Evolutionary conservation across 2,329 filamentous ascomycete species (phyloP).

Genomic region (Xylaria sp.): DNA sequence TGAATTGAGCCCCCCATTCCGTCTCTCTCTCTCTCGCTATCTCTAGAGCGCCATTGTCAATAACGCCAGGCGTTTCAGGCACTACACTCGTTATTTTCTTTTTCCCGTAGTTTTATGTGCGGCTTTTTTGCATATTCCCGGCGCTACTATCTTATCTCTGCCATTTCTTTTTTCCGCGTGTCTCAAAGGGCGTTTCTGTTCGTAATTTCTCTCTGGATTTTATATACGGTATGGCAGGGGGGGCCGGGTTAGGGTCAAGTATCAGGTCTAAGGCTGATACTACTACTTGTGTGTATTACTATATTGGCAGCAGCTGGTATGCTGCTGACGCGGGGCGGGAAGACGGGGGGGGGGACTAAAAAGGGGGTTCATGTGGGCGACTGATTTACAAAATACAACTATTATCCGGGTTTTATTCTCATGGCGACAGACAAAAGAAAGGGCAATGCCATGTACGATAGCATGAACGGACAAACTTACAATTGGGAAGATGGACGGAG

Average conservation of each 20-base stretch:
- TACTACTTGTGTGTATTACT: neutral
- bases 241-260: no score
- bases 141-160: neutral
- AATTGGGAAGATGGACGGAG: neutral
- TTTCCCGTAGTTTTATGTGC: no score
- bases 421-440: neutral
- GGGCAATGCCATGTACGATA: neutral
- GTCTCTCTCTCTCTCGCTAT: no score
- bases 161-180: neutral
- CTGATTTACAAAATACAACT: no score
- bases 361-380: neutral
- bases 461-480: slow-evolving; percentile 2
- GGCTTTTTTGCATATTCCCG: neutral
- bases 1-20: neutral
- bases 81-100: neutral
- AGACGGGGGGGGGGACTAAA: neutral
- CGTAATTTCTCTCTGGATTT: no score
- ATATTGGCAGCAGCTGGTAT: neutral
- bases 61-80: neutral
- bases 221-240: no score
- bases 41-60: no score
- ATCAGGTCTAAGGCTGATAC: no score
- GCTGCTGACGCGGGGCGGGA: neutral
- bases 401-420: neutral
- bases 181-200: no score